These are phyloP conservation scores for Mycena kentingensis DNA, from an alignment of 768 basidiomycete species.

Conservation along the genomic window DNA sequence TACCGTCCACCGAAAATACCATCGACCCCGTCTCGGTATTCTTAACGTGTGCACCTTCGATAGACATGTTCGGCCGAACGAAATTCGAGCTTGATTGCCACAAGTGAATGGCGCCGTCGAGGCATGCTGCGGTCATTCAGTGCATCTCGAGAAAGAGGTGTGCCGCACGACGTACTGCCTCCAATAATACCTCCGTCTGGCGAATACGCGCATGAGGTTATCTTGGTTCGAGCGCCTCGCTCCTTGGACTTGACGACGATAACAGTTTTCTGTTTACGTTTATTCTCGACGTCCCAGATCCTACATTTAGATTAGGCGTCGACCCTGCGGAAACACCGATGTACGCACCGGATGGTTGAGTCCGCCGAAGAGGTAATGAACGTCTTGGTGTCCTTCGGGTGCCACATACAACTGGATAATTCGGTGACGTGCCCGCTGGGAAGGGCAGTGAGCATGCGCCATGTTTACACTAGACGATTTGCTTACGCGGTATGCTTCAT, in stretches of 20 bases:
- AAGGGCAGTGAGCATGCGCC: slow-evolving; percentile 11
- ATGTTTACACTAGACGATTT: slow-evolving; percentile 2
- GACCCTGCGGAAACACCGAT: slow-evolving; percentile 17
- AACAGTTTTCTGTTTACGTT: slow-evolving; percentile 91
- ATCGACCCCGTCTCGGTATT: slow-evolving; percentile 85
- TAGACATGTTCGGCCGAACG: slow-evolving; percentile 82
- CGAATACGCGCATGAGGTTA: slow-evolving; percentile 85
- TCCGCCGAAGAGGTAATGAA: slow-evolving; percentile 97
- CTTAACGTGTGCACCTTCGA: slow-evolving; percentile 87
- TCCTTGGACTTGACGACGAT: slow-evolving; percentile 98
- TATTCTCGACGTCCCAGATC: slow-evolving; percentile 93
- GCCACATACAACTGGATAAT: slow-evolving; percentile 87
- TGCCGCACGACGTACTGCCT: slow-evolving; percentile 59
- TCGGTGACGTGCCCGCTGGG: slow-evolving; percentile 92
- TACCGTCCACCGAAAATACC: slow-evolving; percentile 86
- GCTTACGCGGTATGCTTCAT: slow-evolving; percentile 97
- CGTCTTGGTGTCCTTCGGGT: slow-evolving; percentile 78
- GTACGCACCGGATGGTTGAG: slow-evolving; percentile 82
- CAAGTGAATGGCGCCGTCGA: slow-evolving; percentile 91
- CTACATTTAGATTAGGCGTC: slow-evolving; percentile 39
- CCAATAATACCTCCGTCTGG: slow-evolving; percentile 87
- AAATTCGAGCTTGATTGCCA: slow-evolving; percentile 95
- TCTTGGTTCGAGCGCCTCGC: slow-evolving; percentile 89
- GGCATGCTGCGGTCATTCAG: slow-evolving; percentile 71
- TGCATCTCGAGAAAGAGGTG: slow-evolving; percentile 10